Evolutionary conservation across 2,329 filamentous ascomycete species (phyloP).

Genomic region (Amylocarpus encephaloides): DNA sequence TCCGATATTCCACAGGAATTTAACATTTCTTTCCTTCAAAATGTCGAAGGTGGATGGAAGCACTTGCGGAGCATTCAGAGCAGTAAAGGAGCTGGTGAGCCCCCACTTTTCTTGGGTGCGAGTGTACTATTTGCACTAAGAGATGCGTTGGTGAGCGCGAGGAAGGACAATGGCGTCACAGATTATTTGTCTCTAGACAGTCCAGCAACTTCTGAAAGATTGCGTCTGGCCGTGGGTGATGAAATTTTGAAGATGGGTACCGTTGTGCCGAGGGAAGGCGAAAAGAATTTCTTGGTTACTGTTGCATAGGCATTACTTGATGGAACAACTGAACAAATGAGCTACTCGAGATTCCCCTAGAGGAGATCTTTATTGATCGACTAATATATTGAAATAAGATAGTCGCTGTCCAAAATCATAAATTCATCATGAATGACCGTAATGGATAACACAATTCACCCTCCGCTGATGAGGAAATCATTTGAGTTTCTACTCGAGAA

Average conservation of each 20-base stretch:
- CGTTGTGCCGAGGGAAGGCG: conserved; percentile 24
- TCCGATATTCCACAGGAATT: conserved; percentile 75
- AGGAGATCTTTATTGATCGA: too few relatives aligned
- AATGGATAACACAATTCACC: too few relatives aligned
- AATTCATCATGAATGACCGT: too few relatives aligned
- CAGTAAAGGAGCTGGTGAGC: conserved; percentile 53
- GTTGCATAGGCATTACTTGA: neutral
- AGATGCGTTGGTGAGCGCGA: conserved; percentile 45
- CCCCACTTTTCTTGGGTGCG: conserved; percentile 52
- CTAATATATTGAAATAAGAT: too few relatives aligned
- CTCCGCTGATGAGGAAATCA: too few relatives aligned
- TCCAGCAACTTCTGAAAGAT: conserved; percentile 35
- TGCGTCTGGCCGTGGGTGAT: conserved; percentile 37
- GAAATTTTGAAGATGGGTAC: conserved; percentile 28
- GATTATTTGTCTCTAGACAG: conserved; percentile 40
- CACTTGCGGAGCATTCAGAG: conserved; percentile 47
- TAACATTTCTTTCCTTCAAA: conserved; percentile 26
- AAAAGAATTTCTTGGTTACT: conserved; percentile 28
- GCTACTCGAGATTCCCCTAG: neutral
- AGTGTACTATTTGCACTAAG: conserved; percentile 48
- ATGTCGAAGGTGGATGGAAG: conserved; percentile 41
- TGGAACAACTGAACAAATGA: neutral
- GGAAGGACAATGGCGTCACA: conserved; percentile 40
- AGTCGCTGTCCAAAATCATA: too few relatives aligned
- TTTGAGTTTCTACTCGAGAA: too few relatives aligned